A percentile compares a stretch with the other conserved stretches of the same genome.
Conservation (phyloP, 306 rosid genomes). For the Crataegus laevigata region DNA sequence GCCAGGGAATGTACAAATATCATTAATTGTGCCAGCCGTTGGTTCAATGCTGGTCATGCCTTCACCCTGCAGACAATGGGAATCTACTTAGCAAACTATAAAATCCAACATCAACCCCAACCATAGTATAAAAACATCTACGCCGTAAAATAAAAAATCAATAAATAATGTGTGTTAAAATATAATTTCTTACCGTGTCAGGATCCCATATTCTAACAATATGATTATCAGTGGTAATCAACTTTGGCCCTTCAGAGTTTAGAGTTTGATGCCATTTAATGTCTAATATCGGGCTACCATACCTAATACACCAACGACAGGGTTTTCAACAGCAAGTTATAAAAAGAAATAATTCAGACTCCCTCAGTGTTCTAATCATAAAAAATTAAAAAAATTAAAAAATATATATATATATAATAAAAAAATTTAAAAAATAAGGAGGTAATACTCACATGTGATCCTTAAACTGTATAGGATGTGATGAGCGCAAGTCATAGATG, state of each 20-base stretch:
- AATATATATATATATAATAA: no score
- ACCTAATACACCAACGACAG: constrained; percentile 44
- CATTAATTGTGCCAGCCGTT: constrained; percentile 66
- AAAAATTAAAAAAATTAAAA: not conserved
- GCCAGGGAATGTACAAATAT: constrained; percentile 65
- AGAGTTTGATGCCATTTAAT: constrained; percentile 93
- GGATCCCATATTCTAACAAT: constrained; percentile 92
- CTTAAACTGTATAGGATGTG: constrained; percentile 58
- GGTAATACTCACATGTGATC: constrained; percentile 75
- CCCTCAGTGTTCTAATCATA: not conserved
- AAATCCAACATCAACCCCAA: not conserved
- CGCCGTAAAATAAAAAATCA: not conserved
- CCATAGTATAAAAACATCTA: not conserved
- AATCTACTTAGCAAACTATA: not conserved
- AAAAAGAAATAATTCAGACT: not conserved
- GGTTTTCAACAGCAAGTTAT: constrained; percentile 7
- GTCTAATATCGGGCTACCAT: constrained; percentile 82
- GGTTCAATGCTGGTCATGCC: constrained; percentile 97
- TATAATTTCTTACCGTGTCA: constrained; percentile 45
- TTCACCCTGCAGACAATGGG: constrained; percentile 57
- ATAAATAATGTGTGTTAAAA: not conserved
- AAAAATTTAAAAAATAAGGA: not conserved
- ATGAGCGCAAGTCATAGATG: constrained; percentile 81
- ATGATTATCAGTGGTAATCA: constrained; percentile 73
- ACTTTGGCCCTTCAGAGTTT: constrained; percentile 55